Evolutionary conservation across 345 rosid genomes (phyloP), one percentile per base, ranked within the genome.

Genomic region (Cardamine resedifolia): DNA sequence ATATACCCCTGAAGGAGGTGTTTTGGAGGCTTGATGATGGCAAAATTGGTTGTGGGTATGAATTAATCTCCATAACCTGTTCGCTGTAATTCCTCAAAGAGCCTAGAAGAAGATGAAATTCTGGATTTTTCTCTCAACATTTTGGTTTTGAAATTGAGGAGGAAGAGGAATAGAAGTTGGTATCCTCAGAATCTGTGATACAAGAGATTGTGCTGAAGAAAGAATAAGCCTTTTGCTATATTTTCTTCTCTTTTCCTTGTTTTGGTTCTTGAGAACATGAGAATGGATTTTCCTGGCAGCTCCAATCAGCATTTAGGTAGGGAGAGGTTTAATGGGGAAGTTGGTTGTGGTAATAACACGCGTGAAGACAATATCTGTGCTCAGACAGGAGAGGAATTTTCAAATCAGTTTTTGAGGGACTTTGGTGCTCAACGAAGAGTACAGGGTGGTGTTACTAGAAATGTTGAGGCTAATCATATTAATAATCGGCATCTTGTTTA

Each of bases 321-420:
- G 34, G 84, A 78, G 52, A 71, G 62, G 38, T 74, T 66, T 62
- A 74, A 67, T 23, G 61, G 36, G 0, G 55, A 58, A 15, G 1
- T 20, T 1, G 34, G 19, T 62, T 62, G 14, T 69, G 68, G 68
- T 57, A 64, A 39, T 57, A 80, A 68, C 65, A 60, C 58, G 23
- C 71, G 74, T 83, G 77, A 50, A 21, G 75, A 72, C 55, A 79
- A 77, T 70, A 38, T 85, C 34, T 88, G 84, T 75, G 11, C 27
- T 48, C 96, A 86, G 78, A 92, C 98, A 20, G 98, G 98, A 57
- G 96, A 92, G 70, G 96, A 90, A 63, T 92, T 92, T 80, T 83
- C 95, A 3, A 67, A 79, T 0, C 85, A 90, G 73, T 92, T 90
- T 41, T 71, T 84, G 43, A 76, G 86, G 41, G 90, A 89, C 36